A percentile compares a stretch with the other conserved stretches of the same genome.
phyloP scores from a whole-genome alignment of 2,329 filamentous ascomycete species.

The Neonectria magnoliae region DNA sequence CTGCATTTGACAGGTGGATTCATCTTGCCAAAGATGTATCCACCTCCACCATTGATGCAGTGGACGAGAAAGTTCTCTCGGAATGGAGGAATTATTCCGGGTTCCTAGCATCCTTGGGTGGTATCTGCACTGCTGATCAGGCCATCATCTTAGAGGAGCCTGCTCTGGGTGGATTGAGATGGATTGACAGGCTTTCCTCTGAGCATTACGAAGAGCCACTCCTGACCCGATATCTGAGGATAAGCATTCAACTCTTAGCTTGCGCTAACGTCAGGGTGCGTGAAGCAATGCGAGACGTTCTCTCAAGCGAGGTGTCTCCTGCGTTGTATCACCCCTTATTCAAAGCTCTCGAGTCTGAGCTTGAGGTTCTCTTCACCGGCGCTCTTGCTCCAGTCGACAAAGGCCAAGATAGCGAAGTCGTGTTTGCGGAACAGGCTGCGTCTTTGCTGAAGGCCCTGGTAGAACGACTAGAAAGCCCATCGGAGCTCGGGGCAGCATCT shows the following conservation, averaged over 20 bases:
- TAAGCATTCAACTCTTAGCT: slow-evolving; percentile 72
- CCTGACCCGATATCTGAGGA: slow-evolving; percentile 67
- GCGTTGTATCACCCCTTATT: slow-evolving; percentile 71
- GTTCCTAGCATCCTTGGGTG: slow-evolving; percentile 73
- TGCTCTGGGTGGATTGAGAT: slow-evolving; percentile 64
- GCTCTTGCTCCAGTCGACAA: slow-evolving; percentile 61
- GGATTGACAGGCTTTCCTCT: slow-evolving; percentile 70
- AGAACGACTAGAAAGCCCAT: slow-evolving; percentile 70
- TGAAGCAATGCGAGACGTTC: slow-evolving; percentile 72
- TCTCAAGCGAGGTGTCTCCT: slow-evolving; percentile 72
- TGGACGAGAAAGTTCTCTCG: slow-evolving; percentile 66
- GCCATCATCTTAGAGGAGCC: slow-evolving; percentile 67
- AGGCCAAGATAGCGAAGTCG: slow-evolving; percentile 67
- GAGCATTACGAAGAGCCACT: slow-evolving; percentile 70
- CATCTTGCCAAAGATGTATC: slow-evolving; percentile 71
- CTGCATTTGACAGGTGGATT: slow-evolving; percentile 72
- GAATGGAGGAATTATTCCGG: slow-evolving; percentile 78
- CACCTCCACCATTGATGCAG: slow-evolving; percentile 57
- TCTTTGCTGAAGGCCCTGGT: slow-evolving; percentile 71
- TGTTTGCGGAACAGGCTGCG: slow-evolving; percentile 75
- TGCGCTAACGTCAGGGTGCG: slow-evolving; percentile 72
- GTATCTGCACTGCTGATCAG: slow-evolving; percentile 71
- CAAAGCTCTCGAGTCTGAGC: slow-evolving; percentile 71
- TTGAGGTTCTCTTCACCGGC: slow-evolving; percentile 70
- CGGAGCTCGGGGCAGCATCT: slow-evolving; percentile 69